phyloP scores from a whole-genome alignment of 2,329 filamentous ascomycete genomes.

The Pseudopithomyces chartarum region DNA sequence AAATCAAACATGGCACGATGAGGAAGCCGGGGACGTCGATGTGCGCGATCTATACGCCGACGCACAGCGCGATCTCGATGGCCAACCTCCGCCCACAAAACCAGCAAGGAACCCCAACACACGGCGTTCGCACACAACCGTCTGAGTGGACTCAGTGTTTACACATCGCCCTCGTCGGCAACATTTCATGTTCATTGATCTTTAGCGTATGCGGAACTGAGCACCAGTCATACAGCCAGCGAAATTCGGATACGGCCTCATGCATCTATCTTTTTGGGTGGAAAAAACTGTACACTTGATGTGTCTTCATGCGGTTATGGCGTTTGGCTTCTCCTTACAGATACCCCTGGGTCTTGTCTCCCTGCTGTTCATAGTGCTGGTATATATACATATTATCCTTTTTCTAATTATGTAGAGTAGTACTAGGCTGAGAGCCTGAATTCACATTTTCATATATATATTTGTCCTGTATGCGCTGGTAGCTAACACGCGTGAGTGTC shows the following conservation, averaged over 20 bases:
- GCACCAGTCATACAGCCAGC: neutral
- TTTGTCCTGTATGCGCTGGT: too few relatives aligned
- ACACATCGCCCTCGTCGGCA: neutral
- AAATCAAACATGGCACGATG: neutral
- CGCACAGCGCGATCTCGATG: conserved; percentile 5
- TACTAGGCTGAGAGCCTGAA: too few relatives aligned
- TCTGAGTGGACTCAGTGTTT: neutral
- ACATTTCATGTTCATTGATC: neutral
- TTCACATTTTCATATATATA: too few relatives aligned
- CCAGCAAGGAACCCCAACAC: neutral
- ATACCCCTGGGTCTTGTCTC: neutral
- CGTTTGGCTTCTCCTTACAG: conserved; percentile 3
- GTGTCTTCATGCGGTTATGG: conserved; percentile 1
- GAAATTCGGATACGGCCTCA: neutral
- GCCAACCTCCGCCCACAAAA: neutral
- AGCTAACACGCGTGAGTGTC: too few relatives aligned
- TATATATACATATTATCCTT: neutral
- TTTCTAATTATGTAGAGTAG: conserved; percentile 7
- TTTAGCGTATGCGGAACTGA: neutral
- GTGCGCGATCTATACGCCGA: neutral
- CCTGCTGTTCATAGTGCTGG: too few relatives aligned
- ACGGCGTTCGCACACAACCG: neutral
- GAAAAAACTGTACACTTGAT: neutral
- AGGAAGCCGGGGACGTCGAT: neutral
- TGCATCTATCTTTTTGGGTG: neutral